Conservation (phyloP, 192 early-diverging fungal species). For the Entomortierella lignicola region DNA sequence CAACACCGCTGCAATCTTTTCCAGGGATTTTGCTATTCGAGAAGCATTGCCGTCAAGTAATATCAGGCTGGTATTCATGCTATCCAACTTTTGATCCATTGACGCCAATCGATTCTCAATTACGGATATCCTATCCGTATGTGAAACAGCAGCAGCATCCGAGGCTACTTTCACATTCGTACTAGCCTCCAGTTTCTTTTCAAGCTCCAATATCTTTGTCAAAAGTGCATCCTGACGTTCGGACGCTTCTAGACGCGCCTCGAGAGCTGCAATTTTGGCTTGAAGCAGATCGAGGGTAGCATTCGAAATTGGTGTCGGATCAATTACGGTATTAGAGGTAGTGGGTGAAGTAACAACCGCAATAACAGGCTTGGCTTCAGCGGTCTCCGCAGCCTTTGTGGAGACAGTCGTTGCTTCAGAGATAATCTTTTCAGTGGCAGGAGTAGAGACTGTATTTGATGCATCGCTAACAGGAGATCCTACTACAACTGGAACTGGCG, state of each 20-base stretch:
- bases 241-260: constrained; percentile 17
- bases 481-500: not conserved
- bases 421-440: no score
- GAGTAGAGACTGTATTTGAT: no score
- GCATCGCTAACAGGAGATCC: no score
- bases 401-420: no score
- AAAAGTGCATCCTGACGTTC: constrained; percentile 23
- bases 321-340: not conserved
- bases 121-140: not conserved
- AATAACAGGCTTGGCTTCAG: not conserved
- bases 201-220: constrained; percentile 13
- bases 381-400: not conserved
- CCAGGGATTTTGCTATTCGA: not conserved
- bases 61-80: not conserved
- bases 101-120: not conserved
- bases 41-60: not conserved
- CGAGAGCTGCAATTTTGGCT: constrained; percentile 18
- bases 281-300: constrained; percentile 6
- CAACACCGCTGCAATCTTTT: not conserved
- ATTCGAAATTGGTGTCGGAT: no score
- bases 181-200: constrained; percentile 17
- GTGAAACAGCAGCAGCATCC: not conserved
- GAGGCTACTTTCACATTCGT: not conserved
- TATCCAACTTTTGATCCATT: constrained; percentile 1
- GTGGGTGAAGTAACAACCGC: not conserved